Base-by-base conservation (phyloP, 495 filamentous ascomycete species). In the Neurospora tetrasperma region DNA sequence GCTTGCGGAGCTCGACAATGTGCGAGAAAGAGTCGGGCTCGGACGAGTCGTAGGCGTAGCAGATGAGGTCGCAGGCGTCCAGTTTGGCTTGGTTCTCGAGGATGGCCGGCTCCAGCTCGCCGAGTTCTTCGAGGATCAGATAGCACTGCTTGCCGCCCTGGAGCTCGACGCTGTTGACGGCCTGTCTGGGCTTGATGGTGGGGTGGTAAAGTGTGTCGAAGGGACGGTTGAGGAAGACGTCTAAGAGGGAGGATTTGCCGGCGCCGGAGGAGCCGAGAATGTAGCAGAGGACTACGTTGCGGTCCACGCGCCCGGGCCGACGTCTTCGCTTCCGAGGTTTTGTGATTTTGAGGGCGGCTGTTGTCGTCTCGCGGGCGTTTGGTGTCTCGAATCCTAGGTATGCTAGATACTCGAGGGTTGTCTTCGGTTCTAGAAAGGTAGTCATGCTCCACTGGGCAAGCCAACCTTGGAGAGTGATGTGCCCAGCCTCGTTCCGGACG, bases 381-480 rank as follows among this genome's bases (percentile, higher is more conserved):
- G 84, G 76, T 11, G 86, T 86, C 75, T 94, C 92, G 78, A 97
- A 99, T 11, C 96, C 96, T 2, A 99, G 88, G 77, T 97, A 98
- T 8, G 96, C 96, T 11, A 99, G 87, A 78, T 99, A 99, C 74
- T 95, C 93, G 3, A 99, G 84, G 0, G 96, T 98, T 0, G 94
- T 98, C 79, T 94, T 95, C 18, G 96, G 95, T 41, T 96, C 94
- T 69, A 94, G 88, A 77, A 98, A 99, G 3, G 96, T 99, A 0
- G 96, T 99, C 96, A 99, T 99, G 81, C 94, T 97, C 96, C 96
- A 99, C 75, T 99, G 96, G 5, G 96, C 96, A 20, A 99, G 87
- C 96, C 96, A 99, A 5, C 96, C 96, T 81, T 99, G 96, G 3
- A 98, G 86, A 4, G 96, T 99, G 74, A 99, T 94, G 81, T 98